Base-by-base conservation (phyloP, 1,139 yeast species). In the Geotrichum histeridarum region DNA sequence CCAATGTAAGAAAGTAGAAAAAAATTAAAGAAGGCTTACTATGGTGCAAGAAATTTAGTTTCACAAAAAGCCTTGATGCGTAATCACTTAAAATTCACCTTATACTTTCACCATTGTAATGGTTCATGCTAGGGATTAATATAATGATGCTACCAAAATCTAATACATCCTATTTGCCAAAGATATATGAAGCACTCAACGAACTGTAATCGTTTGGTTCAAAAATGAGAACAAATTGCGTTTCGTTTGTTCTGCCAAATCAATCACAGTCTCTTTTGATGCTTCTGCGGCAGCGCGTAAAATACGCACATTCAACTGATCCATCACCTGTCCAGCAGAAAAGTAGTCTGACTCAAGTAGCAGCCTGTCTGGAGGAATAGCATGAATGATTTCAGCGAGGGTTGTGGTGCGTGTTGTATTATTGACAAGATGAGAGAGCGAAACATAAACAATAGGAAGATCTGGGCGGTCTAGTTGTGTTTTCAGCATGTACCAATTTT, bases 391-490 rank as follows among this genome's bases (percentile, higher is more conserved):
- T 27, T 59, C 64, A 60, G 71, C 59, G 59, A 57, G 65, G 60
- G 55, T 54, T 31, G 55, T 45, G 9, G 59, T 61, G 44, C 55
- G 59, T 38, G 61, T 59, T 8, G 64, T 51, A 22, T 77, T 76
- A 63, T 86, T 88, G 51, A 90, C 79, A 60, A 79, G 76, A 46
- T 77, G 73, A 18, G 88, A 86, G 35, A 83, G 75, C 53, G 91
- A 86, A 54, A 86, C 63, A 61, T 37, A 70, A 49, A 52, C 64
- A 50, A 55, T 52, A n/a, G 49, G 51, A 22, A 53, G 36, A 48
- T 36, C 50, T 9, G 11, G 12, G 37, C 42, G 35, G 62, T 59
- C 36, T 56, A 33, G 47, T 57, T 49, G 59, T 12, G 37, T 56
- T 67, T 72, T 37, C 61, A 60, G 45, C 72, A 70, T 22, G 33